Percentiles rank a stretch among this genome's conserved stretches.
Evolutionary conservation across 768 basidiomycete species (phyloP).

Genomic region (Auricularia cornea): DNA sequence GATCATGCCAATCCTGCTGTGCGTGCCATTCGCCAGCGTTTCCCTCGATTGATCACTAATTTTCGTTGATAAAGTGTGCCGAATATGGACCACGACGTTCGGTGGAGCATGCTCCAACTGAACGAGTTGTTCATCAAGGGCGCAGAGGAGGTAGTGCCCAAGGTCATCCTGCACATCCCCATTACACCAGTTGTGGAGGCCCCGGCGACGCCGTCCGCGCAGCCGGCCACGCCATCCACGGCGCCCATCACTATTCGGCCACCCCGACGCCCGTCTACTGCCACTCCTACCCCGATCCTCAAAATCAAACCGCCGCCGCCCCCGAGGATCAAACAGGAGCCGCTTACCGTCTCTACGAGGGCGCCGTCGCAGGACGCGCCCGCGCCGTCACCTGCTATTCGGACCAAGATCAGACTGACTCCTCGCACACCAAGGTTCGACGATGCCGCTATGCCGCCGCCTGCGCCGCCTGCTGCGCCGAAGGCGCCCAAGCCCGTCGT

Average conservation of each 20-base stretch:
- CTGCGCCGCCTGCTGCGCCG: conserved; percentile 12
- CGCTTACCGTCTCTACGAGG: conserved; percentile 18
- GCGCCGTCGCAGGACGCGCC: conserved; percentile 22
- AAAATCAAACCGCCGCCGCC: conserved; percentile 52
- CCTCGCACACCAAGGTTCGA: conserved; percentile 12
- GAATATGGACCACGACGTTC: conserved; percentile 77
- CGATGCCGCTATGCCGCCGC: conserved; percentile 5
- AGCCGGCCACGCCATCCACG: conserved; percentile 49
- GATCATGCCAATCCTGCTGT: conserved; percentile 78
- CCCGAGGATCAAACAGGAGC: conserved; percentile 14
- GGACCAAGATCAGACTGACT: conserved; percentile 7
- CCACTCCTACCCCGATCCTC: conserved; percentile 29
- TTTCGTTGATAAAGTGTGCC: conserved; percentile 41
- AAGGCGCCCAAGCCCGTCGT: conserved; percentile 25
- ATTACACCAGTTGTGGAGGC: conserved; percentile 62
- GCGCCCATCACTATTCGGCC: conserved; percentile 20
- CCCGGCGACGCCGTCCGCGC: conserved; percentile 31
- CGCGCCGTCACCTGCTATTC: neutral
- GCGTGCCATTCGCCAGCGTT: conserved; percentile 18
- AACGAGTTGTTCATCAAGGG: conserved; percentile 83
- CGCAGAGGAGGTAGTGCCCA: conserved; percentile 74
- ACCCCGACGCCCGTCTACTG: neutral
- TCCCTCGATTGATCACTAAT: neutral
- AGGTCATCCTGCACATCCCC: conserved; percentile 66
- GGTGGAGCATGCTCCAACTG: conserved; percentile 85